Evolutionary conservation across 2,329 filamentous ascomycete species (phyloP), one percentile per base, ranked within the genome.

Genomic region (Colletotrichum sp.): DNA sequence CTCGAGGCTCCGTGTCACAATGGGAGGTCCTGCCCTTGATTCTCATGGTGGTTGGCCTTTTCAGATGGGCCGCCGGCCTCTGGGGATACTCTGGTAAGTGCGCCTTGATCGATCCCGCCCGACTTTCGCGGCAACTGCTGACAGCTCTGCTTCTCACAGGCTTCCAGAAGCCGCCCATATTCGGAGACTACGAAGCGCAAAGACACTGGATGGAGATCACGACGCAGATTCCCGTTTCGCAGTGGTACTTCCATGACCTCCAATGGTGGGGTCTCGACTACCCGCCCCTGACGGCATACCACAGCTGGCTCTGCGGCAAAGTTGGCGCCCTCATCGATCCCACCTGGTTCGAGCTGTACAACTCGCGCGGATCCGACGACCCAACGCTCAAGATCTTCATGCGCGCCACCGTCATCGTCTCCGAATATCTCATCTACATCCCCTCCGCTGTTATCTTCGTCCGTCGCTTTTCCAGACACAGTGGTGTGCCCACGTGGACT

Each of bases 141-240:
- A 76, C 68, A 21, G 65, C 75, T 75, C 51, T 76, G 33, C 29
- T 68, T 58, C 58, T 55, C 70, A 6, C 75, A 95, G 94, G 96
- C 70, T 94, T 93, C 80, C 87, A 93, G 73, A 91, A 90, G 74
- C 96, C 96, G 43, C 97, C 97, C 8, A 95, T 98, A 92, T 94
- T 96, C 81, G 97, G 97, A 77, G 97, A 99, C 84, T 99, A 98
- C 84, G 97, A 99, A 86, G 97, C 97, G 5, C 97, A 99, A 83
- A 88, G 97, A 78, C 97, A 99, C 84, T 99, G 97, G 97, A 98
- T 99, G 96, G 97, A 99, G 81, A 88, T 99, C 77, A 98, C 97
- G 3, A 94, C 91, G 11, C 91, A 98, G 73, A 87, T 99, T 3
- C 97, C 97, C 16, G 89, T 97, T 47, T 97, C 95, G 13, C 94